Conservation (phyloP, 148 eudicot genomes). For the Fagopyrum homotropicum region DNA sequence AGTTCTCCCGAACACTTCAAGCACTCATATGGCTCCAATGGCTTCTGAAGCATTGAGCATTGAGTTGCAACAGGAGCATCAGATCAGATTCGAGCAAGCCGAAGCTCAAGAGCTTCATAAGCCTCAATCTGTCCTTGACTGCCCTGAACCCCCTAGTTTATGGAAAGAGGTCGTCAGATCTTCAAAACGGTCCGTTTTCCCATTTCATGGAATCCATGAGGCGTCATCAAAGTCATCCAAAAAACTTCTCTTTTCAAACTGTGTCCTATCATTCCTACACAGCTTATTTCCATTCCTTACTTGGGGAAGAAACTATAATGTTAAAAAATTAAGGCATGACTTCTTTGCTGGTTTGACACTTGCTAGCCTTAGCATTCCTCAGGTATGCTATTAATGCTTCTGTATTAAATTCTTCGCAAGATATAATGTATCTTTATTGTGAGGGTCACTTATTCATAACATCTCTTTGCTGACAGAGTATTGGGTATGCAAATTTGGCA, state of each 20-base stretch:
- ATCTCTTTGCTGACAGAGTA: constrained; percentile 35
- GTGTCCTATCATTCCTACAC: constrained; percentile 18
- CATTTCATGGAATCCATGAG: constrained; percentile 5
- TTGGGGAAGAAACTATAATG: constrained; percentile 38
- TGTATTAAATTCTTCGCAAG: background rate
- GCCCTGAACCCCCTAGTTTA: constrained; percentile 40
- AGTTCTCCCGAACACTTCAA: constrained; percentile 32
- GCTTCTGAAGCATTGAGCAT: constrained; percentile 19
- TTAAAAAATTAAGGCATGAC: constrained; percentile 32
- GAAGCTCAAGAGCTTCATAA: constrained; percentile 18
- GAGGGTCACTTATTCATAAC: background rate
- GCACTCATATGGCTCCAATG: constrained; percentile 15
- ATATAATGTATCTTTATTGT: background rate
- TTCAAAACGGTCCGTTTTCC: constrained; percentile 20
- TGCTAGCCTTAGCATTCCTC: constrained; percentile 58
- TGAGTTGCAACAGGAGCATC: constrained; percentile 14
- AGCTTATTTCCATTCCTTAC: constrained; percentile 39
- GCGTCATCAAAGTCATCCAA: constrained; percentile 18
- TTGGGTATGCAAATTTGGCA: constrained; percentile 55
- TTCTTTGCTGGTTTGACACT: constrained; percentile 46
- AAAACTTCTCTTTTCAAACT: background rate
- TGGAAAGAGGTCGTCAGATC: constrained; percentile 21
- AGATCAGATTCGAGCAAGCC: constrained; percentile 12
- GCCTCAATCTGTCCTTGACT: constrained; percentile 31
- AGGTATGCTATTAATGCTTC: constrained; percentile 19